These are phyloP conservation scores for Ilex aquifolium DNA, from an alignment of 257 asterid genomes.

Conservation along the genomic window DNA sequence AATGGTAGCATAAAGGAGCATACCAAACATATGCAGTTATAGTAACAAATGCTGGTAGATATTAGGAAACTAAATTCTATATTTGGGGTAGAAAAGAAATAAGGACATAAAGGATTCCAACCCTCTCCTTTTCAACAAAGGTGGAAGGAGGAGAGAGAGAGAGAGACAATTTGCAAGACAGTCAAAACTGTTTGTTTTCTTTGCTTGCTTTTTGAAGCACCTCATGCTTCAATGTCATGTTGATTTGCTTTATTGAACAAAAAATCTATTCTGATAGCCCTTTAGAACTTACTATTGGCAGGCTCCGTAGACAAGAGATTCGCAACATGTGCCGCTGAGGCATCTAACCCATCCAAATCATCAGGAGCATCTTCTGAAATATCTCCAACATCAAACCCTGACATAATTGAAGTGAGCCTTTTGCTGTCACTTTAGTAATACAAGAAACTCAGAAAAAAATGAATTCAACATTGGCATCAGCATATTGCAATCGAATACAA, in stretches of 20 bases:
- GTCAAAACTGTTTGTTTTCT: background rate
- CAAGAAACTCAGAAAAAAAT: slow-evolving; percentile 4
- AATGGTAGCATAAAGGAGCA: no score
- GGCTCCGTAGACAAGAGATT: slow-evolving; percentile 81
- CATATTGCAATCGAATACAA: background rate
- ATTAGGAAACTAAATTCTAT: no score
- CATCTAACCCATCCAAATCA: slow-evolving; percentile 69
- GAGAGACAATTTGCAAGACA: background rate
- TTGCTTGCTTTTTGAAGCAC: background rate
- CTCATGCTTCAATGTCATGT: background rate
- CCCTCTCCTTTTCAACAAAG: background rate
- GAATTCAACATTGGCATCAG: background rate
- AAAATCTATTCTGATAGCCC: background rate
- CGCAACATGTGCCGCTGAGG: slow-evolving; percentile 75
- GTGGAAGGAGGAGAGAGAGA: background rate
- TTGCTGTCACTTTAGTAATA: background rate
- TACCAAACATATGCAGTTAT: no score
- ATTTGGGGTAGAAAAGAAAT: background rate
- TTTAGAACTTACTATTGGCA: slow-evolving; percentile 45
- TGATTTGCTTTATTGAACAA: background rate
- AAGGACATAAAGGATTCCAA: background rate
- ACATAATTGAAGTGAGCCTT: slow-evolving; percentile 7
- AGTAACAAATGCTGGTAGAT: no score
- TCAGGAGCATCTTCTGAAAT: slow-evolving; percentile 57
- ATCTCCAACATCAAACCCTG: slow-evolving; percentile 81